phyloP scores from a whole-genome alignment of 2,329 filamentous ascomycete genomes.

The Aspergillus phoenicis region DNA sequence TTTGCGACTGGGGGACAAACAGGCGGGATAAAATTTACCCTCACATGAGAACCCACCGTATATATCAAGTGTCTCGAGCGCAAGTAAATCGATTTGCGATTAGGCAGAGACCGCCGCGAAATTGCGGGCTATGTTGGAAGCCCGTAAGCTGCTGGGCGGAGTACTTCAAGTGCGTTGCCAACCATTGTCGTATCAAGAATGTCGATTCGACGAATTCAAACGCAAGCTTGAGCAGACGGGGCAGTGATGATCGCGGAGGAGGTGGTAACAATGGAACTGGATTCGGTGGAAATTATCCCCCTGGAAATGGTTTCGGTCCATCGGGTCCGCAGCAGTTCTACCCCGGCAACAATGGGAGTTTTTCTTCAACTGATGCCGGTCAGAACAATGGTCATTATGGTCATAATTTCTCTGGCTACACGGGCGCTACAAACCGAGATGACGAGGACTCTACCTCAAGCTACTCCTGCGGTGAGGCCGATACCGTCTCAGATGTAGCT shows the following conservation, averaged over 20 bases:
- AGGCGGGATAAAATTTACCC: conserved; percentile 20
- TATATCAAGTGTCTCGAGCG: background rate
- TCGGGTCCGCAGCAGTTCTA: background rate
- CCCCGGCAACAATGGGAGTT: background rate
- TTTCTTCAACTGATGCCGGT: background rate
- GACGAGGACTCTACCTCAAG: background rate
- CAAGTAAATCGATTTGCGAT: background rate
- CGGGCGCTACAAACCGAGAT: too few relatives aligned
- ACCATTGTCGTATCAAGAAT: conserved; percentile 16
- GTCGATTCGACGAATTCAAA: conserved; percentile 6
- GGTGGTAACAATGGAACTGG: conserved; percentile 10
- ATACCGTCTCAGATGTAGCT: background rate
- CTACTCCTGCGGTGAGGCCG: background rate
- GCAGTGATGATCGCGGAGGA: conserved; percentile 8
- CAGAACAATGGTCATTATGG: background rate
- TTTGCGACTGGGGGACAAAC: conserved; percentile 3
- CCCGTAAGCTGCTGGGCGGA: conserved; percentile 13
- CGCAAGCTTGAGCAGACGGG: conserved; percentile 13
- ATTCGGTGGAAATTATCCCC: background rate
- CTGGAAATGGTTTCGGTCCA: background rate
- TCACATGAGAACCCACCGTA: conserved; percentile 8
- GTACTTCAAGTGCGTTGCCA: conserved; percentile 18
- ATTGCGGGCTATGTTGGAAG: conserved; percentile 10
- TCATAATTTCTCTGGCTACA: background rate
- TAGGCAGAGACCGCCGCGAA: background rate